These are phyloP conservation scores for Rhodamnia argentea DNA, from an alignment of 345 rosid species.

Conservation along the genomic window DNA sequence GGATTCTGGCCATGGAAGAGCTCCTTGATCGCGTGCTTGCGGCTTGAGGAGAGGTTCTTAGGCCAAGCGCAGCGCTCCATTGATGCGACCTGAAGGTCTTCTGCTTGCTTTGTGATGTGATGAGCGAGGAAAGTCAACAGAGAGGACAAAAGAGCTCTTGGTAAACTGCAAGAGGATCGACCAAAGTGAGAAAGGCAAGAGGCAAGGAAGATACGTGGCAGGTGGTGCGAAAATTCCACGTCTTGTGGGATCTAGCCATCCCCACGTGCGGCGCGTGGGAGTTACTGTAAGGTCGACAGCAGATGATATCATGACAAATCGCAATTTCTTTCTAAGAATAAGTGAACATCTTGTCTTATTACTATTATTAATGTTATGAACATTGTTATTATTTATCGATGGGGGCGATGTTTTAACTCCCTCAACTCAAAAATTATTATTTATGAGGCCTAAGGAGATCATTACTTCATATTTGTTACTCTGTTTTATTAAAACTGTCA, in stretches of 20 bases:
- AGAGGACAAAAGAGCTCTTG: too few species aligned
- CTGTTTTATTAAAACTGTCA: neutral
- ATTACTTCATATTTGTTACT: neutral
- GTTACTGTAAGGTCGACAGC: neutral
- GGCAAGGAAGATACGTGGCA: neutral
- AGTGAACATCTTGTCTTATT: too few species aligned
- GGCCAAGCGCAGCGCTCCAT: neutral
- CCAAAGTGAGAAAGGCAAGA: too few species aligned
- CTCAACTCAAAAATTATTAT: too few species aligned
- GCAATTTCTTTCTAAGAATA: too few species aligned
- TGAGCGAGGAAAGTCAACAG: too few species aligned
- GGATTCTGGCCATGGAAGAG: conserved; percentile 8
- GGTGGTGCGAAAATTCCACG: neutral
- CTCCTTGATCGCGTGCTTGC: too few species aligned
- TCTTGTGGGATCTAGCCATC: neutral
- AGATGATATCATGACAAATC: neutral
- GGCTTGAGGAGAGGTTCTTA: neutral
- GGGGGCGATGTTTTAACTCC: neutral
- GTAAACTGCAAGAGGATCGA: too few species aligned
- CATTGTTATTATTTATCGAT: neutral
- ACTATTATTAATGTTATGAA: neutral
- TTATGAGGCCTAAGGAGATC: too few species aligned
- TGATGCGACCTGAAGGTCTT: neutral
- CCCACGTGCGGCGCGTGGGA: neutral
- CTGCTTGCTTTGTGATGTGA: neutral